Conservation (phyloP, 805 yeast species). For the Suhomyces pyralidae region DNA sequence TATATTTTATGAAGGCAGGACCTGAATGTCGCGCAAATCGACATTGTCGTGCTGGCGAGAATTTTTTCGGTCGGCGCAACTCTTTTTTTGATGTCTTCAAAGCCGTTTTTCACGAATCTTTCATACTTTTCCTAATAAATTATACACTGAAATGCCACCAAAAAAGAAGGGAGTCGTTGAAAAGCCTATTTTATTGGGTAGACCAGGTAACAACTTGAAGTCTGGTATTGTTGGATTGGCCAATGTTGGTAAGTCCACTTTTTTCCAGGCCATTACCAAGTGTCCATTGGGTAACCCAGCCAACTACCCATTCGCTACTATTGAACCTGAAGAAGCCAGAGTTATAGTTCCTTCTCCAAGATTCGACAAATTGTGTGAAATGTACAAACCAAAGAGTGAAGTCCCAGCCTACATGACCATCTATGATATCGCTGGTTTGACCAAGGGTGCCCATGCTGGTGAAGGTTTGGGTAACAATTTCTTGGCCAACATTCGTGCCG, state of each 20-base stretch:
- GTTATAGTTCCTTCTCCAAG: slow-evolving; percentile 90
- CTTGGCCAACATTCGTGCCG: slow-evolving; percentile 94
- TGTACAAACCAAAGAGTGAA: slow-evolving; percentile 78
- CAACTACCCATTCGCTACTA: slow-evolving; percentile 96
- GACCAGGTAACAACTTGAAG: slow-evolving; percentile 55
- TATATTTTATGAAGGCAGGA: background rate
- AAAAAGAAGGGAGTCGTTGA: slow-evolving; percentile 63
- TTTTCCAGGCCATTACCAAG: slow-evolving; percentile 94
- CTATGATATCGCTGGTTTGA: slow-evolving; percentile 96
- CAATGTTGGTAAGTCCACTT: slow-evolving; percentile 93
- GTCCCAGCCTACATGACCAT: slow-evolving; percentile 93
- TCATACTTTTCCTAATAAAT: background rate
- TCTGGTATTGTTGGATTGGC: slow-evolving; percentile 94
- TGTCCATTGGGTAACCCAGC: slow-evolving; percentile 96
- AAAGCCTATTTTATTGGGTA: slow-evolving; percentile 74
- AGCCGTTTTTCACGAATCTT: slow-evolving; percentile 1
- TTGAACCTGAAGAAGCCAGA: slow-evolving; percentile 97
- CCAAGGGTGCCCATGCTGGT: slow-evolving; percentile 94
- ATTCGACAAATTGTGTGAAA: slow-evolving; percentile 68
- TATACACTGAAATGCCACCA: slow-evolving; percentile 57
- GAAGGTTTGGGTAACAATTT: slow-evolving; percentile 98
- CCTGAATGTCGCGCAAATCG: background rate
- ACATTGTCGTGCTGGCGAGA: background rate
- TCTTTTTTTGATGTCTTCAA: background rate
- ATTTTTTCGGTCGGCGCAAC: background rate